Percentiles rank a stretch among this genome's conserved stretches.
phyloP scores from a whole-genome alignment of 2,329 filamentous ascomycete genomes.

The Fusarium anguioides region DNA sequence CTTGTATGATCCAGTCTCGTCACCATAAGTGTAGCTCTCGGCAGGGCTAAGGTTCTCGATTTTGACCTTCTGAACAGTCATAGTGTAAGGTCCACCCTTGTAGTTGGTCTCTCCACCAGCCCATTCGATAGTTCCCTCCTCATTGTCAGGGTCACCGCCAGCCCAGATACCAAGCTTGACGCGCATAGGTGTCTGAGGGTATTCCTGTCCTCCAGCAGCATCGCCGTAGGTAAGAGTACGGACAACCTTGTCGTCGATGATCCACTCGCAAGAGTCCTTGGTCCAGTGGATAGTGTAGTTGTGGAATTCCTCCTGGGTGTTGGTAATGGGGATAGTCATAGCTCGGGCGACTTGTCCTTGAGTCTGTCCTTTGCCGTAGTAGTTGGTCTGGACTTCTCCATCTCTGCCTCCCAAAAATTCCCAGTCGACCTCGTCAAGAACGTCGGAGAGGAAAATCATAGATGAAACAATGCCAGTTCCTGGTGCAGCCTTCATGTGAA shows the following conservation, averaged over 20 bases:
- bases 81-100: slow-evolving; percentile 64
- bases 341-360: slow-evolving; percentile 54
- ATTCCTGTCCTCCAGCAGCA: slow-evolving; percentile 60
- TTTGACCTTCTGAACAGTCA: slow-evolving; percentile 62
- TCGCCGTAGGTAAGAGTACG: slow-evolving; percentile 53
- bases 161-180: slow-evolving; percentile 71
- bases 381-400: slow-evolving; percentile 79
- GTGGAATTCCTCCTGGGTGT: slow-evolving; percentile 58
- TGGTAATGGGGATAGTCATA: slow-evolving; percentile 18
- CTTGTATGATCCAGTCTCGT: slow-evolving; percentile 38
- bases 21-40: slow-evolving; percentile 50
- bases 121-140: slow-evolving; percentile 73
- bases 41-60: slow-evolving; percentile 55
- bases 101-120: slow-evolving; percentile 66
- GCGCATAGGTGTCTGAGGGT: slow-evolving; percentile 77
- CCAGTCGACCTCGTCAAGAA: slow-evolving; percentile 76
- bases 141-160: slow-evolving; percentile 52
- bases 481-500: slow-evolving; percentile 75
- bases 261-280: slow-evolving; percentile 66
- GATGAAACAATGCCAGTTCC: slow-evolving; percentile 82
- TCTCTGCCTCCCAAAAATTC: slow-evolving; percentile 78
- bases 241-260: slow-evolving; percentile 61
- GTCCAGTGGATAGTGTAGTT: slow-evolving; percentile 78
- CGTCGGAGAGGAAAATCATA: slow-evolving; percentile 79
- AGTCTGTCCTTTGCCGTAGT: slow-evolving; percentile 75